phyloP scores from a whole-genome alignment of 2,329 filamentous ascomycete genomes.

The Diaporthe destruens region DNA sequence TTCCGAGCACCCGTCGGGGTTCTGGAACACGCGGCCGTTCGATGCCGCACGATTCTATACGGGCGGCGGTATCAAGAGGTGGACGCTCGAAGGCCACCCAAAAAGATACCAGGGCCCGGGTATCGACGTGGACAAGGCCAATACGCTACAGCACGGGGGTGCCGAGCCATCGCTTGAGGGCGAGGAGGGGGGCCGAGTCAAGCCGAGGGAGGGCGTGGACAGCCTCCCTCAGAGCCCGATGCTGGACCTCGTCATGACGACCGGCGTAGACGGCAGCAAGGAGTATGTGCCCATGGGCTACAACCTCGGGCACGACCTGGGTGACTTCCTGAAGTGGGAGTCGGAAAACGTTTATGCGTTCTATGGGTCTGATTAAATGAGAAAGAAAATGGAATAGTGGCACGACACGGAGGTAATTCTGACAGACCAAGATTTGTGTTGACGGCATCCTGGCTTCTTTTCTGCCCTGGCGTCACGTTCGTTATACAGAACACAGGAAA shows the following conservation, averaged over 20 bases:
- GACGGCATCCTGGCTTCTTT: background rate
- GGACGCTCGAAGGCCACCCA: constrained; percentile 53
- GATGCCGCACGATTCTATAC: constrained; percentile 48
- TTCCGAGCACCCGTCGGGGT: constrained; percentile 51
- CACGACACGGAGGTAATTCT: background rate
- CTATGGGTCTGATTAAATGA: constrained; percentile 42
- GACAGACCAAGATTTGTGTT: background rate
- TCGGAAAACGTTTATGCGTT: constrained; percentile 61
- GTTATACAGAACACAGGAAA: too few species aligned
- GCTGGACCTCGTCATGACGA: constrained; percentile 59
- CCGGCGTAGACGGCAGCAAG: constrained; percentile 55
- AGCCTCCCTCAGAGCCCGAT: constrained; percentile 66
- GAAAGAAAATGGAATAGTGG: background rate
- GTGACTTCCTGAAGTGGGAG: constrained; percentile 71
- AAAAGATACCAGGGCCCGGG: constrained; percentile 48
- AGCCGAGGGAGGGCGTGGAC: constrained; percentile 51
- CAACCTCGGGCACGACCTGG: constrained; percentile 70
- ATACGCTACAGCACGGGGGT: constrained; percentile 42
- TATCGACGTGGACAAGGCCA: constrained; percentile 44
- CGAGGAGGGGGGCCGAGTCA: constrained; percentile 37
- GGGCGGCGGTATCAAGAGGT: constrained; percentile 50
- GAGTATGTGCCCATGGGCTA: constrained; percentile 68
- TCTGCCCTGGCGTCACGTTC: background rate
- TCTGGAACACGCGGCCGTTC: constrained; percentile 48
- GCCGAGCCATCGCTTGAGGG: constrained; percentile 19